Percentiles rank a stretch among this genome's conserved stretches.
Conservation (phyloP, 2,329 filamentous ascomycete genomes). For the Acarospora socialis region DNA sequence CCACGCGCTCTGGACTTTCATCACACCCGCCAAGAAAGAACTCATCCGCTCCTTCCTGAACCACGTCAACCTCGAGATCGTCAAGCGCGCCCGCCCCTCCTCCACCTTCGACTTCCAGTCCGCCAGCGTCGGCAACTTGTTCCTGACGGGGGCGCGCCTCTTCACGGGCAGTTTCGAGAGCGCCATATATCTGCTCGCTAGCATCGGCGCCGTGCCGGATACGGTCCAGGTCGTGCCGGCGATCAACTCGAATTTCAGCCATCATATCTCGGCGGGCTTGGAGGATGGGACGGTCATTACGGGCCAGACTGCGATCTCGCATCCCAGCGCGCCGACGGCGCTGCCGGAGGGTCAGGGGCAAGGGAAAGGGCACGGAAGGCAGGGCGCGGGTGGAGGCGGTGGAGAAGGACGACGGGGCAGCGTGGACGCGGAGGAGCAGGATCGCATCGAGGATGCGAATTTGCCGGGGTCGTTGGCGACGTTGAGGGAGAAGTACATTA, state of each 20-base stretch:
- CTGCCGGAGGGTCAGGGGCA: too few relatives aligned
- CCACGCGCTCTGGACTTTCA: conserved; percentile 57
- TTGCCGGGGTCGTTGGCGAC: conserved; percentile 68
- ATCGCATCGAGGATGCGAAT: conserved; percentile 64
- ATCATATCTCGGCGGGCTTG: conserved; percentile 80
- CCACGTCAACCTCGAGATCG: conserved; percentile 60
- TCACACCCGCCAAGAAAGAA: conserved; percentile 59
- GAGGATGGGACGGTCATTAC: conserved; percentile 64
- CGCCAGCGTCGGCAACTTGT: conserved; percentile 65
- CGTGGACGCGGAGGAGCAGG: too few relatives aligned
- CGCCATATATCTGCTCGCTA: conserved; percentile 77
- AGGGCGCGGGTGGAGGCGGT: too few relatives aligned
- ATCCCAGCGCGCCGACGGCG: conserved; percentile 56
- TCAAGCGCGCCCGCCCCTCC: conserved; percentile 56
- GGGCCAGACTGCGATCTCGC: conserved; percentile 85
- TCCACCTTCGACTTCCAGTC: conserved; percentile 65
- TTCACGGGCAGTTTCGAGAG: conserved; percentile 90
- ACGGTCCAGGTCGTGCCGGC: conserved; percentile 67
- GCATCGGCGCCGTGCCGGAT: conserved; percentile 70
- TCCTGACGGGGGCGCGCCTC: conserved; percentile 69
- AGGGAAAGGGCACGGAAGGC: too few relatives aligned
- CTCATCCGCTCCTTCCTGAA: conserved; percentile 66
- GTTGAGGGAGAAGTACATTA: conserved; percentile 65
- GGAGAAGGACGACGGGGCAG: too few relatives aligned
- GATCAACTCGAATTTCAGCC: conserved; percentile 88